phyloP scores from a whole-genome alignment of 192 early-diverging fungal species.

The Podochytrium sp. region DNA sequence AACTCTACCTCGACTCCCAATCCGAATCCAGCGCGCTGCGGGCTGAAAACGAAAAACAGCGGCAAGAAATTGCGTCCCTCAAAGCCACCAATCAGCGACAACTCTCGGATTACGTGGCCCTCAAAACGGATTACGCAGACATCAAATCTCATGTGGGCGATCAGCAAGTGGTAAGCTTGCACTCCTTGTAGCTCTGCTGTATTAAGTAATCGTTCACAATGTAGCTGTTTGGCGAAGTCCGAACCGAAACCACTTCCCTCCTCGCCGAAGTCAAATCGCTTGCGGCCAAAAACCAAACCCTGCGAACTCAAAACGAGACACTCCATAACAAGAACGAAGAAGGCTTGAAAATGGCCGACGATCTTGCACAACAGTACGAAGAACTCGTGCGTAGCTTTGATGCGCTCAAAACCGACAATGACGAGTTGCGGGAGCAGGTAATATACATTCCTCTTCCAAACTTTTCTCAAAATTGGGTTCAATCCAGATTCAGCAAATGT shows the following conservation, averaged over 20 bases:
- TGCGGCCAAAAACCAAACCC: constrained; percentile 29
- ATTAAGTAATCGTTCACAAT: not conserved
- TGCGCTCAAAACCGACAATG: constrained; percentile 16
- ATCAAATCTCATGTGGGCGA: constrained; percentile 21
- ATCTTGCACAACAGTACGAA: constrained; percentile 21
- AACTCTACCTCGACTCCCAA: not conserved
- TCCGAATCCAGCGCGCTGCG: not conserved
- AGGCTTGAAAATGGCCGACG: constrained; percentile 8
- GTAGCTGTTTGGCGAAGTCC: constrained; percentile 31
- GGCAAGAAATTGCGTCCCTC: not conserved
- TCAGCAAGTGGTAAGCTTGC: not conserved
- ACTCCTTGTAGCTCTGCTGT: not conserved
- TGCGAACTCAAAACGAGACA: constrained; percentile 22
- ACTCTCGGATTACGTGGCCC: constrained; percentile 13
- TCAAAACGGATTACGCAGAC: constrained; percentile 26
- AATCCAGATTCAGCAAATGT: no score
- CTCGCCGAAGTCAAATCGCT: constrained; percentile 42
- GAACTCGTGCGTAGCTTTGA: constrained; percentile 14
- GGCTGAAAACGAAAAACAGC: not conserved
- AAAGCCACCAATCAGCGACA: constrained; percentile 5
- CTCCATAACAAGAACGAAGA: constrained; percentile 21
- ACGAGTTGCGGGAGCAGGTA: constrained; percentile 13
- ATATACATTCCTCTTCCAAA: no score
- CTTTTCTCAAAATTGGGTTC: no score
- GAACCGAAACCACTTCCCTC: constrained; percentile 30